Percentiles rank a stretch among this genome's conserved stretches.
These are phyloP conservation scores for Gonium pectorale DNA, from an alignment of 139 green algal genomes.

Conservation along the genomic window DNA sequence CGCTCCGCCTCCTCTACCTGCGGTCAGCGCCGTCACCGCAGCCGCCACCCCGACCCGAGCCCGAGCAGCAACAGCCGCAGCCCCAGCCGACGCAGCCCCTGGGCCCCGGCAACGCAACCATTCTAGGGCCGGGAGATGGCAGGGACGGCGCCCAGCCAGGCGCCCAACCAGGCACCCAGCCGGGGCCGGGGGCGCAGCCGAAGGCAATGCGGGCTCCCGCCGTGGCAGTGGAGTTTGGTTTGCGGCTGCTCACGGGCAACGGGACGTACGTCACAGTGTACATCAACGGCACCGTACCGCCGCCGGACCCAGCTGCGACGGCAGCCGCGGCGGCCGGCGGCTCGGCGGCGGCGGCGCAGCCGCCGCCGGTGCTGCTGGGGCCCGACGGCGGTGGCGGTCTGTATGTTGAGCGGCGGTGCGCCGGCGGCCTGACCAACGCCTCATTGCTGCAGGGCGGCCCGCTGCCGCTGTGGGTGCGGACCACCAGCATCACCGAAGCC, in stretches of 20 bases:
- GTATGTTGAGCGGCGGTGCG: slow-evolving; percentile 28
- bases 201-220: no score
- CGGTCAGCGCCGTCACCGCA: neutral
- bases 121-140: no score
- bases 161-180: no score
- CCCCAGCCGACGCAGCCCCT: no score
- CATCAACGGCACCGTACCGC: slow-evolving; percentile 24
- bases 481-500: neutral
- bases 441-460: slow-evolving; percentile 11
- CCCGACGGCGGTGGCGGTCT: neutral
- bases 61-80: no score
- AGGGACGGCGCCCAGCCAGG: no score
- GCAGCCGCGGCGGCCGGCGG: neutral
- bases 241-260: slow-evolving; percentile 32
- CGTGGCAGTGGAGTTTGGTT: neutral
- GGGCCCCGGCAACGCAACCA: no score
- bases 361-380: neutral
- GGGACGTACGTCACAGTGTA: slow-evolving; percentile 20
- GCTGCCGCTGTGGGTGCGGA: slow-evolving; percentile 12
- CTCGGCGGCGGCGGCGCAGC: neutral
- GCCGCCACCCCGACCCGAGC: neutral
- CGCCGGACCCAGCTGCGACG: neutral
- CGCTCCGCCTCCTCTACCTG: neutral
- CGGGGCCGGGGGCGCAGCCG: no score
- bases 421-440: slow-evolving; percentile 23